Conservation (phyloP, 768 basidiomycete species). For the Boletales sp. region DNA sequence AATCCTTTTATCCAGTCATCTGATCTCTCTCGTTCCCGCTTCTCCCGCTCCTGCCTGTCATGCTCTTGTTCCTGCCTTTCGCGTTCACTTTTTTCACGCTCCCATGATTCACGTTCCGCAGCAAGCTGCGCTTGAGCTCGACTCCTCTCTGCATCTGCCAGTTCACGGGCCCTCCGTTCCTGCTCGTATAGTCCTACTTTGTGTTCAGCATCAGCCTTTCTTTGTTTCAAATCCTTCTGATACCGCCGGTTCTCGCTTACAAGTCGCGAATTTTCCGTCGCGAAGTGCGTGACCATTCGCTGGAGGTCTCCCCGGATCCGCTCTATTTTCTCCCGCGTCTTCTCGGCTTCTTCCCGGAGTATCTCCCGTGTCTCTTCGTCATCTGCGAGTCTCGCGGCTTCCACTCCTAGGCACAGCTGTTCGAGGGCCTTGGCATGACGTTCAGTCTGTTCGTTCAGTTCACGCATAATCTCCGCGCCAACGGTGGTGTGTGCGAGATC, state of each 20-base stretch:
- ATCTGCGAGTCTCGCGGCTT: constrained; percentile 38
- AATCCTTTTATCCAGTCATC: not conserved
- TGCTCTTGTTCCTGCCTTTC: not conserved
- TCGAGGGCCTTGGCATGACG: constrained; percentile 44
- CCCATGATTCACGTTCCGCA: constrained; percentile 7
- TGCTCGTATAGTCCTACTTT: constrained; percentile 17
- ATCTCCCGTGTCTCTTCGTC: constrained; percentile 43
- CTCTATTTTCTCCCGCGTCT: constrained; percentile 40
- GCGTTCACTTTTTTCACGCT: constrained; percentile 3
- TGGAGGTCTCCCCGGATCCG: constrained; percentile 38
- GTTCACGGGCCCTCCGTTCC: constrained; percentile 24
- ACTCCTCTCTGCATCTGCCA: constrained; percentile 19
- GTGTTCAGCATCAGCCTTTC: constrained; percentile 18
- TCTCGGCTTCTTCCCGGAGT: constrained; percentile 39
- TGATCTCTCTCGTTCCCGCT: not conserved
- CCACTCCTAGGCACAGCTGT: constrained; percentile 42
- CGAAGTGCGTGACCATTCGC: constrained; percentile 37
- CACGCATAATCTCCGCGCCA: constrained; percentile 48
- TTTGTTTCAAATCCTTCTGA: constrained; percentile 14
- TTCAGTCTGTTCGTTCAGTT: constrained; percentile 42
- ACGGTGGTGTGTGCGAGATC: constrained; percentile 49
- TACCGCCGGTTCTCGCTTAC: constrained; percentile 25
- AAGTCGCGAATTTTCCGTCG: constrained; percentile 32
- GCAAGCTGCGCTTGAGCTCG: constrained; percentile 18
- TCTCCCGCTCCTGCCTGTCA: not conserved